Conservation (phyloP, 192 early-diverging fungal genomes). For the Gigaspora rosea region DNA sequence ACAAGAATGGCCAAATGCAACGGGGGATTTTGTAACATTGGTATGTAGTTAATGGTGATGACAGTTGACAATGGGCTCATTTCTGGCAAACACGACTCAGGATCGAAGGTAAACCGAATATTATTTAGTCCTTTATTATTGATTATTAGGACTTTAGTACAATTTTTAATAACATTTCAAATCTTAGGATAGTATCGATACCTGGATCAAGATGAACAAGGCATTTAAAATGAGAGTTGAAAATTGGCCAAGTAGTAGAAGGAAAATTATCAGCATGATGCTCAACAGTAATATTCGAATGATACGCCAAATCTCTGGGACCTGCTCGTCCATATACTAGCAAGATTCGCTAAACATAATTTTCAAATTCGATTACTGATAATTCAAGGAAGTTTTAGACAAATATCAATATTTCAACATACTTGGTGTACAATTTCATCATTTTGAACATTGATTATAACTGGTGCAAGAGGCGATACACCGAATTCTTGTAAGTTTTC, state of each 20-base stretch:
- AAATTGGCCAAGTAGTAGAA: slow-evolving; percentile 50
- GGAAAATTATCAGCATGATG: slow-evolving; percentile 47
- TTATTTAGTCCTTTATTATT: slow-evolving; percentile 36
- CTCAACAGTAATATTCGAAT: slow-evolving; percentile 37
- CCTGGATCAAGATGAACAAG: slow-evolving; percentile 61
- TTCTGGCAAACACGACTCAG: slow-evolving; percentile 27
- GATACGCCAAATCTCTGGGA: slow-evolving; percentile 4
- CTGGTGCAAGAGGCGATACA: neutral
- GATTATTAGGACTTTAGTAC: too few species aligned
- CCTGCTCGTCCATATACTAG: slow-evolving; percentile 42
- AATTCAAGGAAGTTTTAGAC: neutral
- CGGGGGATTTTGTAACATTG: slow-evolving; percentile 57
- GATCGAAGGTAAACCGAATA: slow-evolving; percentile 53
- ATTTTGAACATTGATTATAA: slow-evolving; percentile 22
- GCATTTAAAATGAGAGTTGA: slow-evolving; percentile 60
- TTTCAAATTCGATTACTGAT: neutral
- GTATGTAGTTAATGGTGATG: slow-evolving; percentile 52
- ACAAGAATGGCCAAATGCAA: slow-evolving; percentile 58
- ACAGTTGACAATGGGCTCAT: slow-evolving; percentile 14
- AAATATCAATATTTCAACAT: neutral
- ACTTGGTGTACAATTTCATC: slow-evolving; percentile 29
- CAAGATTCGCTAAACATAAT: slow-evolving; percentile 31
- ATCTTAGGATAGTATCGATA: too few species aligned
- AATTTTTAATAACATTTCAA: too few species aligned
- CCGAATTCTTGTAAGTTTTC: too few species aligned